Evolutionary conservation across 768 basidiomycete species (phyloP), one percentile per base, ranked within the genome.

Genomic region (Rubroboletus pulcherrimus): DNA sequence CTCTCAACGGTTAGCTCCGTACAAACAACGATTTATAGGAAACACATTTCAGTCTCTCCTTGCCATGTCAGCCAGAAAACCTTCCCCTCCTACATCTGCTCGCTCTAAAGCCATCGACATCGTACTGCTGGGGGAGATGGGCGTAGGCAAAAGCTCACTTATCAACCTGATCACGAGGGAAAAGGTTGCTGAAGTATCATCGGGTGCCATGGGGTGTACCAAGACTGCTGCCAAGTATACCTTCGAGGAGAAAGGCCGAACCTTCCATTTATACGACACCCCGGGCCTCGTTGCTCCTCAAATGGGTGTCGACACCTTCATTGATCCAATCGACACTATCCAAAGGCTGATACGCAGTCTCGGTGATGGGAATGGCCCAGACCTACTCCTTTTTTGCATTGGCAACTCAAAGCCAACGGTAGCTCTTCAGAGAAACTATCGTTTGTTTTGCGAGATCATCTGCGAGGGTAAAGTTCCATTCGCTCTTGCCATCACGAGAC

Each of bases 141-240:
- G 69, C 10, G 69, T 67, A 9, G 69, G 74, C 10, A 79, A 79
- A 61, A 78, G 77, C 56, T 76, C 75, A 0, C 63, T 79, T 34
- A 54, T 79, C 55, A 79, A 79, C 57, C 62, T 77, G 65, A 57
- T 79, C 26, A 54, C 56, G 9, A 63, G 60, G 24, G 5, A 51
- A 8, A 49, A 64, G 1, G 52, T 59, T 19, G 76, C 77, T 2
- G 33, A 43, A 2, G 66, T 69, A 24, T 76, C 75, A 2, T 60
- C 67, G 34, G 61, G 66, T 9, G 66, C 70, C 7, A 40, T 60
- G 8, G 73, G 72, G 3, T 75, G 71, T 51, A 79, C 78, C 4
- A 66, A 66, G 31, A 39, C 63, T 10, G 50, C 51, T 38, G 46
- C 38, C 10, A 40, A 52, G 10, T 73, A 78, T 44, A 48, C 54